Evolutionary conservation across 1,284 basidiomycete species (phyloP), one percentile per base, ranked within the genome.

Genomic region (Melampsora medusae): DNA sequence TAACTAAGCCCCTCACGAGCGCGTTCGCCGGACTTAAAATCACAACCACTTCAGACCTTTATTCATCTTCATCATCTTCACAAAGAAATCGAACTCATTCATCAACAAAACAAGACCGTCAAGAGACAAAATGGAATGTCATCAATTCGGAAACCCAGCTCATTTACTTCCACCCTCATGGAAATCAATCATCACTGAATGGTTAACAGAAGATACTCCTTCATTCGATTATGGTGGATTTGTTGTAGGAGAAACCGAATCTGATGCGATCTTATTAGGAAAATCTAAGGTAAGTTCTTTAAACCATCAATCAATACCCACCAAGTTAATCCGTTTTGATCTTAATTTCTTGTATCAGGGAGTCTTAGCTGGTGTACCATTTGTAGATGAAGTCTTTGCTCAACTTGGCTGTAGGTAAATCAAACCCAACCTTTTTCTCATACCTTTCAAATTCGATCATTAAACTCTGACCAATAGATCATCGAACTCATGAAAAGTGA

Each of bases 151-250:
- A 62, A 73, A 76, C 73, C 81, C 77, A 61, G 84, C 83, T 6
- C 85, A 97, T 83, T 86, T 97, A 17, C 87, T 97, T 14, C 93
- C 95, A 60, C 92, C 92, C 0, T 92, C 89, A 80, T 97, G 95
- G 95, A 94, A 91, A 82, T 81, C 87, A 1, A 89, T 92, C 79
- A 88, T 99, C 69, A 85, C 87, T 1, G 85, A 84, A 19, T 99
- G 96, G 97, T 88, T 97, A 22, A 88, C 89, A 17, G 96, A 99
- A 84, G 96, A 99, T 83, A 92, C 91, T 0, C 97, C 96, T 1
- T 94, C 92, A 0, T 97, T 98, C 81, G 96, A 99, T 84, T 98
- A 93, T 82, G 96, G 92, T 49, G 97, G 97, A 2, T 98, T 92
- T 82, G 94, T 99, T 48, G 97, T 99, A 16, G 97, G 97, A 22